Base-by-base conservation (phyloP, 2,329 filamentous ascomycete species). In the Penicillium olsonii region DNA sequence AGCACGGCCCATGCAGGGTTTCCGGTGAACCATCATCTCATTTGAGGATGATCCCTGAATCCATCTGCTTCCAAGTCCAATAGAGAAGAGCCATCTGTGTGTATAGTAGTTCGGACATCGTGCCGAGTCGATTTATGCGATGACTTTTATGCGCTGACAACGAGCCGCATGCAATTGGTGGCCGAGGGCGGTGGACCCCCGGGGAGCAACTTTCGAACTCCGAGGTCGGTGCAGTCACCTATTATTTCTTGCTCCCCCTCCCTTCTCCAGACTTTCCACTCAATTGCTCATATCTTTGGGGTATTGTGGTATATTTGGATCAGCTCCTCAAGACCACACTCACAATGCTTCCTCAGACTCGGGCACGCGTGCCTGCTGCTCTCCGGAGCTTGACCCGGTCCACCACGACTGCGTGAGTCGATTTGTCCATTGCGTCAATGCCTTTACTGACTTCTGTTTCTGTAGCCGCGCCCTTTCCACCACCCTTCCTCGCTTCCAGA, bases 401-500 rank as follows among this genome's bases (percentile, higher is more conserved):
- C 20, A 47, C 52, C 37, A 42, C 43, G 37, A 48, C 59, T 38
- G 49, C 43, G 54, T 61, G 34, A 45, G 57, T 57, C 42, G 34
- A 35, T 24, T 2, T 20, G 22, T 34, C 29, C 12, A 19, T 35
- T 33, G 37, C 35, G 17, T 37, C 41, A 52, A 48, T 42, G 48
- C 41, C 27, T 34, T 24, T 19, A 33, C 46, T 53, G 35, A 51
- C 33, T 31, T 31, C 41, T 45, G n/a, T 54, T 39, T 34, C 11
- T 37, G 12, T 40, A 72, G 69, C 46, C 69, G 69, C 24, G 52
- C 67, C 22, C 60, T 72, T 39, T 70, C 69, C 0, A 71, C 69
- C 22, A 81, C 82, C 15, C 62, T 78, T 24, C 67, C 77, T 60
- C 72, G 75, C 55, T 75, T 62, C 49, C 63, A 68, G 31, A 58